Evolutionary conservation across 495 filamentous ascomycete genomes (phyloP).

Genomic region (Neurospora sp.): DNA sequence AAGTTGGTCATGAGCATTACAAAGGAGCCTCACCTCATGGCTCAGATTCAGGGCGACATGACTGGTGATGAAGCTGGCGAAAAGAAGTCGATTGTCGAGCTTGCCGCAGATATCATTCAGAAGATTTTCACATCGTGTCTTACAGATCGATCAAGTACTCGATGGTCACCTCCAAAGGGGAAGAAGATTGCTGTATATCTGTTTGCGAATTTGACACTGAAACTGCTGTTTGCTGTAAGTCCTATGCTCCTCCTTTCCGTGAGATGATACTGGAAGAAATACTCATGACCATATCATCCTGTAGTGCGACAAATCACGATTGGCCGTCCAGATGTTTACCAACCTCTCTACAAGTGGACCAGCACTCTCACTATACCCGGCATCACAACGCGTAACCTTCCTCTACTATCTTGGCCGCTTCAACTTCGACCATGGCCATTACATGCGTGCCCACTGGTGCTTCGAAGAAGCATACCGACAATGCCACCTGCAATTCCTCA

Average conservation of each 20-base stretch:
- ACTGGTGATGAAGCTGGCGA: slow-evolving; percentile 46
- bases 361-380: slow-evolving; percentile 67
- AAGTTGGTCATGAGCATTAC: slow-evolving; percentile 74
- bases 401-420: slow-evolving; percentile 92
- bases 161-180: slow-evolving; percentile 55
- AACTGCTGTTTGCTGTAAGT: slow-evolving; percentile 71
- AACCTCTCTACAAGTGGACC: slow-evolving; percentile 79
- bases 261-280: neutral
- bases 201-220: slow-evolving; percentile 84
- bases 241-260: neutral
- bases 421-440: slow-evolving; percentile 71
- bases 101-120: slow-evolving; percentile 76
- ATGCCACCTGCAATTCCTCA: slow-evolving; percentile 53
- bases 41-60: slow-evolving; percentile 39
- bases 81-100: slow-evolving; percentile 68
- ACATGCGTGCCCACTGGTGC: slow-evolving; percentile 59
- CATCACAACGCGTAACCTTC: slow-evolving; percentile 82
- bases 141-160: slow-evolving; percentile 61
- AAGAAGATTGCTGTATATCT: slow-evolving; percentile 82
- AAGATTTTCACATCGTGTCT: slow-evolving; percentile 87
- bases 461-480: slow-evolving; percentile 74
- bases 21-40: slow-evolving; percentile 59
- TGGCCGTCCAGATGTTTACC: slow-evolving; percentile 78
- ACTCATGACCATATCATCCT: slow-evolving; percentile 1
- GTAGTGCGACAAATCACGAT: slow-evolving; percentile 50